Conservation (phyloP, 805 yeast species). For the Candida xiaguanensis region DNA sequence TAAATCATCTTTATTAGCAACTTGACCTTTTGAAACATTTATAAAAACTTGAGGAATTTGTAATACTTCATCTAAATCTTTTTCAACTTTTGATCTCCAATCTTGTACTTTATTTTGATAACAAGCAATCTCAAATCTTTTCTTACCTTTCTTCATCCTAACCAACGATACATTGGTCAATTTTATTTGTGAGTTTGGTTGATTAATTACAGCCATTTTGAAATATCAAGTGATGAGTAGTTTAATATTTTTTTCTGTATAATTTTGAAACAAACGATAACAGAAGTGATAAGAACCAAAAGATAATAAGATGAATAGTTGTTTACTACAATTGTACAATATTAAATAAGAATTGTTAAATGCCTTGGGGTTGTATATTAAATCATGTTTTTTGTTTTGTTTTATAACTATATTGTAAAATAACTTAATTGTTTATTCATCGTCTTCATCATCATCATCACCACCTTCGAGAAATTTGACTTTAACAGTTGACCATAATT, state of each 20-base stretch:
- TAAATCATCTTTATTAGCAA: slow-evolving; percentile 84
- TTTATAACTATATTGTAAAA: slow-evolving; percentile 6
- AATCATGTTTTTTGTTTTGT: neutral
- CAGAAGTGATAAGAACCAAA: no score
- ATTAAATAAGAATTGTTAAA: no score
- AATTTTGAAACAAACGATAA: no score
- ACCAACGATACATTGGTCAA: slow-evolving; percentile 94
- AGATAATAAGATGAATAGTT: no score
- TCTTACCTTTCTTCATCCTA: slow-evolving; percentile 84
- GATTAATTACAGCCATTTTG: slow-evolving; percentile 58
- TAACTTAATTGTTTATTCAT: no score
- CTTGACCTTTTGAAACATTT: slow-evolving; percentile 92
- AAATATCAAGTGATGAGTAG: neutral
- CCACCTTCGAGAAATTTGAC: slow-evolving; percentile 51
- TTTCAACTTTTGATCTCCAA: slow-evolving; percentile 83
- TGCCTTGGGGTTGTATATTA: neutral
- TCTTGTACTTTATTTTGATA: slow-evolving; percentile 97
- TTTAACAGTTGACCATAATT: slow-evolving; percentile 81
- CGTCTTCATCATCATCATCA: slow-evolving; percentile 61
- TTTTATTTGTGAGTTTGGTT: slow-evolving; percentile 85
- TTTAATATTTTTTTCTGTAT: neutral
- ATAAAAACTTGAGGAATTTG: slow-evolving; percentile 93
- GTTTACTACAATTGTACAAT: no score
- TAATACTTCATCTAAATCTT: slow-evolving; percentile 90
- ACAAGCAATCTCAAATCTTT: slow-evolving; percentile 92